Base-by-base conservation (phyloP, 179 eudicot species). In the Spinacia oleracea region DNA sequence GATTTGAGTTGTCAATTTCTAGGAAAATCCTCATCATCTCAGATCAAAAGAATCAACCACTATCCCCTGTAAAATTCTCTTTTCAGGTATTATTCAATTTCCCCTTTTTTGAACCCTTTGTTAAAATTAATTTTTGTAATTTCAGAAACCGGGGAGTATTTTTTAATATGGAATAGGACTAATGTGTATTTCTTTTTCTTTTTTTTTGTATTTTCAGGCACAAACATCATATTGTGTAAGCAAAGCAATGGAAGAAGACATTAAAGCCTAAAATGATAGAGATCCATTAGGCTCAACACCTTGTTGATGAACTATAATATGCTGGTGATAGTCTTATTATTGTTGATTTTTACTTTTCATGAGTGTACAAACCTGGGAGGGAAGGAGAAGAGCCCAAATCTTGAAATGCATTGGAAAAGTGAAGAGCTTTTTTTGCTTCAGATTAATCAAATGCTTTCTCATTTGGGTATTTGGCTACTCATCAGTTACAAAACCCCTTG, bases 401-500 rank as follows among this genome's bases (percentile, higher is more conserved):
- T n/a, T n/a, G n/a, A n/a, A n/a, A n/a, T n/a, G n/a, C n/a, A n/a
- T n/a, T n/a, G n/a, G n/a, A n/a, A n/a, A n/a, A n/a, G n/a, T n/a
- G n/a, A n/a, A n/a, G 48, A 16, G 56, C 75, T 66, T 73, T 64
- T 51, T 72, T 10, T 14, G 60, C 58, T 76, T 16, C 21, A 14
- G 31, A 38, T 53, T 48, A 42, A 16, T 48, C 32, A 23, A n/a
- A 51, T 53, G 46, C 51, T 55, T 23, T 51, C 40, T 63, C 35
- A 16, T 45, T n/a, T n/a, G n/a, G n/a, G n/a, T n/a, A n/a, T n/a
- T 11, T 62, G 64, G 50, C 70, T 89, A 93, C 79, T 94, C 98
- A 73, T 94, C 98, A 1, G 98, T 94, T 56, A 94, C 97, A 69
- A 97, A 94, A 46, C 98, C 98, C 59, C 72, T 84, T 12, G 98